These are phyloP conservation scores for Lolium perenne DNA, from an alignment of 176 grass and related monocot species.

Conservation along the genomic window DNA sequence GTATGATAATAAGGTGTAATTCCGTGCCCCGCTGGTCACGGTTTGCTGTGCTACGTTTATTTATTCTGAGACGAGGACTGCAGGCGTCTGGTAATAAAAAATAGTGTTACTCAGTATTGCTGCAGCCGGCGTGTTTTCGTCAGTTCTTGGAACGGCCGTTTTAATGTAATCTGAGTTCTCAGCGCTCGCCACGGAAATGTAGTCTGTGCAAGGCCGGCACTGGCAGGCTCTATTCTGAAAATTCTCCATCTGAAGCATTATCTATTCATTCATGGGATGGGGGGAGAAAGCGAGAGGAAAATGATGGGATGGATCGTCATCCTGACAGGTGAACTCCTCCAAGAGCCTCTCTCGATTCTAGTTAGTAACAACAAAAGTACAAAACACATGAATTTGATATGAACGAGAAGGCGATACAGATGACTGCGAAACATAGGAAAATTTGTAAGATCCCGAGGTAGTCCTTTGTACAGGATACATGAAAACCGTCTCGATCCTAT, in stretches of 20 bases:
- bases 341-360: background rate
- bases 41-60: background rate
- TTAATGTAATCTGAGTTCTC: background rate
- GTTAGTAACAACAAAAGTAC: background rate
- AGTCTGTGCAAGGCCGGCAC: slow-evolving; percentile 10
- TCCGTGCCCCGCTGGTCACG: background rate
- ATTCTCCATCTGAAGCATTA: background rate
- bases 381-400: background rate
- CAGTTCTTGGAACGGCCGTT: slow-evolving; percentile 7
- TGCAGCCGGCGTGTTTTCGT: slow-evolving; percentile 16
- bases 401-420: too few species aligned
- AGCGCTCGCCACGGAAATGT: background rate
- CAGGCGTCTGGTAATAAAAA: background rate
- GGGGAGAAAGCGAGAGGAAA: background rate
- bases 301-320: background rate
- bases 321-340: background rate
- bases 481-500: too few species aligned
- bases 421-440: too few species aligned
- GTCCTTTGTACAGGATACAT: too few species aligned
- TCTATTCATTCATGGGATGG: background rate
- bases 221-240: background rate
- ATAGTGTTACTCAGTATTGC: background rate
- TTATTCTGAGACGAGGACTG: background rate
- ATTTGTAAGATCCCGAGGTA: too few species aligned
- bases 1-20: background rate